Evolutionary conservation across 2,329 filamentous ascomycete species (phyloP), one percentile per base, ranked within the genome.

Genomic region (Apiospora saccharicola): DNA sequence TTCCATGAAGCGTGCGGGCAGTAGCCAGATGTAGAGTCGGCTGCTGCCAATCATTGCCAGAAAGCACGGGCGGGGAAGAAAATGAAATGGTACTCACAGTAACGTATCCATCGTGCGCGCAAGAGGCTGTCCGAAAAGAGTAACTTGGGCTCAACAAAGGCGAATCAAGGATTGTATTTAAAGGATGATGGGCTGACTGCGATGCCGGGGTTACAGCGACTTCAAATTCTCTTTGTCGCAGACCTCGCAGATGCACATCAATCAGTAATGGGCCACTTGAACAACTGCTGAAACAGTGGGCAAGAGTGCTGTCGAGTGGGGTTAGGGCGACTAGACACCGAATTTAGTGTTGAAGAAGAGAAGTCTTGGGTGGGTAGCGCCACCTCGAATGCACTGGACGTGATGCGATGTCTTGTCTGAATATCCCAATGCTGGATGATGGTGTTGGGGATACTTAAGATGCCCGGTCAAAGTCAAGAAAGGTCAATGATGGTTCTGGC

Each of bases 91-190:
- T 37, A 57, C 68, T 70, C 26, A 70, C 68, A 70, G 68, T 37
- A 70, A 41, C 34, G 68, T 70, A 30, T 70, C 68, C 68, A 70
- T 70, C 8, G 57, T 37, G 68, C 68, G 41, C 44, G 68, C 41
- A 51, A 70, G 68, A 51, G 26, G 26, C 10, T 70, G 26, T 37
- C 34, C 67, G 57, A 64, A 64, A 12, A 41, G 57, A 41, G 57
- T 14, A 41, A 41, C 22, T n/a, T 24, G 57, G 57, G 19, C 8
- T 64, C 16, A 34, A 37, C 14, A 4, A 41, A 64, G 57, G 57
- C 57, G 34, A 41, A 10, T 64, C 57, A 41, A 64, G 57, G 34
- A 10, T 64, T 64, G 34, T 8, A 64, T 41, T 41, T 19, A 41
- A 41, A n/a, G 19, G 57, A 10, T 22, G 34, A 41, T 37, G 34